Evolutionary conservation across 139 green algal genomes (phyloP), one percentile per base, ranked within the genome.

Genomic region (Chlamydomonas sp.): DNA sequence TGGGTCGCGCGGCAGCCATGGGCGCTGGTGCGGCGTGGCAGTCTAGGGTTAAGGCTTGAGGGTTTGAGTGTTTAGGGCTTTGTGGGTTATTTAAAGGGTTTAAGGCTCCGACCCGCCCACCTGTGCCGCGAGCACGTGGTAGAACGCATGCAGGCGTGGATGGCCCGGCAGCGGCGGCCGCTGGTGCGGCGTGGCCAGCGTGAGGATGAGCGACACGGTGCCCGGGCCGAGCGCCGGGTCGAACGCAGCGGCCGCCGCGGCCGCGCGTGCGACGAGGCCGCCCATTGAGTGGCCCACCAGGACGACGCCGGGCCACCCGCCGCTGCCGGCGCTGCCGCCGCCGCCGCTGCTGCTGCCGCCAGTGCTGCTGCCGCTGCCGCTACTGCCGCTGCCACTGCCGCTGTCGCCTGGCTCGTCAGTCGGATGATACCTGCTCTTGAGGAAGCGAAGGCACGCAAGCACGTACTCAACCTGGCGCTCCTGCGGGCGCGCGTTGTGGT

Each of bases 231-330:
- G 50, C 0, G 63, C 28, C 3, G 70, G 50, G n/a, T 82, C 50
- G 5, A 48, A 20, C n/a, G 69, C 72, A 1, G 78, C 72, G 13
- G 54, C 59, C 20, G 74, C 63, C 37, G 76, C 26, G 5, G 77
- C 77, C 22, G 70, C 71, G 1, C 75, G 69, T 22, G 85, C 87
- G 3, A 90, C 80, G 35, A 90, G 58, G 10, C 87, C 87, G 13
- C 87, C 87, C 85, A 92, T 91, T 24, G 85, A 91, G 76, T 92
- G 87, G 1, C 79, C 87, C 24, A 89, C 71, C 35, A 92, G 62
- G 5, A 91, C 35, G 8, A 90, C 47, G 6, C 67, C 71, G 1
- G 60, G n/a, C n/a, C n/a, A n/a, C n/a, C n/a, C n/a, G n/a, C n/a
- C n/a, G n/a, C n/a, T n/a, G n/a, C n/a, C n/a, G n/a, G n/a, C n/a